Evolutionary conservation across 2,329 filamentous ascomycete genomes (phyloP).

Genomic region (Cladosporium oxysporum): DNA sequence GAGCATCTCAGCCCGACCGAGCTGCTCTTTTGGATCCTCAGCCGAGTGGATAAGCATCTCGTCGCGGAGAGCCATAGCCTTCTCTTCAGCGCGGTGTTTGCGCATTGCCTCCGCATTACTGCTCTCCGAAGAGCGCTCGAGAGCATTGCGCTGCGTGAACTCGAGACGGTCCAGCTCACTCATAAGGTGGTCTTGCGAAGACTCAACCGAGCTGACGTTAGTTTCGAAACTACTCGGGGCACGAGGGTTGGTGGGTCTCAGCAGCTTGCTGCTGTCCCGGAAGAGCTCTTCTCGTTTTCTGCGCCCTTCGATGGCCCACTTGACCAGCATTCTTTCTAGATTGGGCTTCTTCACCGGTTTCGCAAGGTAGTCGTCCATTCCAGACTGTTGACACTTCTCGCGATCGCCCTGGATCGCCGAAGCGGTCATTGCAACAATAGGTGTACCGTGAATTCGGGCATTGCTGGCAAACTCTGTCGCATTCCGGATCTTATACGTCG

Average conservation of each 20-base stretch:
- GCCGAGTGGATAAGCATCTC: conserved; percentile 56
- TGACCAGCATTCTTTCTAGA: conserved; percentile 69
- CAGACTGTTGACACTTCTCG: conserved; percentile 71
- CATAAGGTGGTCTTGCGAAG: conserved; percentile 36
- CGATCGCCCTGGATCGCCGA: conserved; percentile 75
- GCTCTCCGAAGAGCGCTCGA: conserved; percentile 44
- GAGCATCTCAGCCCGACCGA: conserved; percentile 24
- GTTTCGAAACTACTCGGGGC: conserved; percentile 28
- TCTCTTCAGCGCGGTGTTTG: conserved; percentile 56
- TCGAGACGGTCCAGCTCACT: conserved; percentile 38
- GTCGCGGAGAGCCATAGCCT: conserved; percentile 55
- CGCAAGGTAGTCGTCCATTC: conserved; percentile 74
- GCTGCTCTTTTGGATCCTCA: conserved; percentile 38
- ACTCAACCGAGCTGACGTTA: conserved; percentile 24
- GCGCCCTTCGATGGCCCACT: conserved; percentile 60
- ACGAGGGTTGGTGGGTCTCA: conserved; percentile 26
- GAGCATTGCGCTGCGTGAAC: conserved; percentile 40
- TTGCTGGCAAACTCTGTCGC: conserved; percentile 64
- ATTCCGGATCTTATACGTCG: conserved; percentile 71
- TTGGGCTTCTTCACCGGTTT: conserved; percentile 71
- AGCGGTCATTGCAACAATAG: conserved; percentile 80
- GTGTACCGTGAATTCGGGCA: conserved; percentile 59
- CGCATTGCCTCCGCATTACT: conserved; percentile 49
- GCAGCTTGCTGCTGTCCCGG: conserved; percentile 17
- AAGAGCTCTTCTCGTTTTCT: conserved; percentile 33